Evolutionary conservation across 75 land plant genomes (phyloP).

Genomic region (Gnetum montanum): DNA sequence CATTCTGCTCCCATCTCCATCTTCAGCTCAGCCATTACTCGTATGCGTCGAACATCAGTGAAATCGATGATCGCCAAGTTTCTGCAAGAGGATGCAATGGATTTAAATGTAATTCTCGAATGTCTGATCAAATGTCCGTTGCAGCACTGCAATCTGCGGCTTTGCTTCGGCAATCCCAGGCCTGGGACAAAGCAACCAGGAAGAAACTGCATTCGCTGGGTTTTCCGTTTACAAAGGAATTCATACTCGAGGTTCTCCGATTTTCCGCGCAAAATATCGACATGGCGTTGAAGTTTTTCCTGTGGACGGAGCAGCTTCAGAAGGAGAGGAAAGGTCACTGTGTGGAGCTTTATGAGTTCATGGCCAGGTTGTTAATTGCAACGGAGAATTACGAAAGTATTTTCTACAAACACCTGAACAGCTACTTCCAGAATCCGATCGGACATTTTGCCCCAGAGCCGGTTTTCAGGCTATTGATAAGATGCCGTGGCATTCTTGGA

Average conservation of each 20-base stretch:
- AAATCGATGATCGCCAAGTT: too few relatives aligned
- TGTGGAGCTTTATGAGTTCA: not conserved
- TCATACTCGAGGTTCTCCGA: not conserved
- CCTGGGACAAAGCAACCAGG: not conserved
- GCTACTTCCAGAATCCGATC: not conserved
- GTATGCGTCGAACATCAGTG: too few relatives aligned
- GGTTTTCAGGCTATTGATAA: not conserved
- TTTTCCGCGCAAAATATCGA: not conserved
- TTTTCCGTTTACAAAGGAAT: not conserved
- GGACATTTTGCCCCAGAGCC: too few relatives aligned
- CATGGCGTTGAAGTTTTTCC: conserved; percentile 1
- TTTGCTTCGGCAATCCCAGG: not conserved
- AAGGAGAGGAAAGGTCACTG: not conserved
- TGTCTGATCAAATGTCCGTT: conserved; percentile 41
- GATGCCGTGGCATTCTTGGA: not conserved
- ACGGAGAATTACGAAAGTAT: not conserved
- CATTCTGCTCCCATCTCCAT: too few relatives aligned
- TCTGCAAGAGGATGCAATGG: too few relatives aligned
- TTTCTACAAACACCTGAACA: not conserved
- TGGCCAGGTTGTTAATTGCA: not conserved
- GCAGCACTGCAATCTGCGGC: not conserved
- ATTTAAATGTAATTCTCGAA: conserved; percentile 75
- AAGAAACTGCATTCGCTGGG: not conserved
- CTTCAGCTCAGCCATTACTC: too few relatives aligned
- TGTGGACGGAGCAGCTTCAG: not conserved